phyloP scores from a whole-genome alignment of 169 alveolate genomes.

The Plasmodium berghei region DNA sequence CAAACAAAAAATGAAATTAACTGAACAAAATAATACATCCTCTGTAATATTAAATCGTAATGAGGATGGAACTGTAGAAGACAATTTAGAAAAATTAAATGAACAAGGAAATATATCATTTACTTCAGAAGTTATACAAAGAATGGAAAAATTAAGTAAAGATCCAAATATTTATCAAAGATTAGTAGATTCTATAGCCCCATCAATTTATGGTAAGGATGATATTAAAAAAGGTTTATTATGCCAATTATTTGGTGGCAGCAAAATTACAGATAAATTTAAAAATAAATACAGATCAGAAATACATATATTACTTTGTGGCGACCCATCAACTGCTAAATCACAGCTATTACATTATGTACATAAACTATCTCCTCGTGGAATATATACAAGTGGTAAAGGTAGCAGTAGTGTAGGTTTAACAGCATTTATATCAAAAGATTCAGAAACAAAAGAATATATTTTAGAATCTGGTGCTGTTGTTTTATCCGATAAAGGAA shows the following conservation, averaged over 20 bases:
- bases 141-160: constrained; percentile 88
- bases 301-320: constrained; percentile 97
- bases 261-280: constrained; percentile 83
- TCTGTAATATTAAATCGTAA: constrained; percentile 57
- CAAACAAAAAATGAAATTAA: constrained; percentile 78
- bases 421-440: constrained; percentile 98
- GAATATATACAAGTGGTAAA: constrained; percentile 98
- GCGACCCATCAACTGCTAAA: constrained; percentile 99
- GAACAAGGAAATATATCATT: constrained; percentile 78
- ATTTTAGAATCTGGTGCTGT: constrained; percentile 99
- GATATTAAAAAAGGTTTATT: constrained; percentile 96
- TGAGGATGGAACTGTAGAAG: constrained; percentile 80
- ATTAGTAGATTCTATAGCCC: constrained; percentile 96
- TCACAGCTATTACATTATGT: constrained; percentile 97
- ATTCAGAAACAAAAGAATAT: constrained; percentile 97
- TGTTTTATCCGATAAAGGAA: constrained; percentile 98
- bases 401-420: constrained; percentile 97
- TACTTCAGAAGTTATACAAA: constrained; percentile 82
- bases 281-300: constrained; percentile 92
- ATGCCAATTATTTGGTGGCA: constrained; percentile 98
- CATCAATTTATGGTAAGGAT: constrained; percentile 97
- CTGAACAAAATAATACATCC: constrained; percentile 71
- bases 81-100: constrained; percentile 65
- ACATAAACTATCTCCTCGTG: constrained; percentile 96
- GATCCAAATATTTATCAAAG: constrained; percentile 94